Conservation (phyloP, 495 filamentous ascomycete species). For the Filosporella fistucella region DNA sequence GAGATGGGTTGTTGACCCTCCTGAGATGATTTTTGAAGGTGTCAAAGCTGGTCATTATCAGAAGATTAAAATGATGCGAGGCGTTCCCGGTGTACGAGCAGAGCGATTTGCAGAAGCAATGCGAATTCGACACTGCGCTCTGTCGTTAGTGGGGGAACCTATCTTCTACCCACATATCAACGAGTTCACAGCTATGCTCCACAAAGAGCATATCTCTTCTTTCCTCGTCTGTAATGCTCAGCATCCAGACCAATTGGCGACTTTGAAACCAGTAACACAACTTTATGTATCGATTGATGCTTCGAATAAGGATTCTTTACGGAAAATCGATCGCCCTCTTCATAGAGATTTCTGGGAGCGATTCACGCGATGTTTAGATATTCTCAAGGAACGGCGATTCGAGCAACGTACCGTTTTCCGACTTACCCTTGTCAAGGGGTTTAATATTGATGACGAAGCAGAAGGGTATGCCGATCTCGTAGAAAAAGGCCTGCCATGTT, state of each 20-base stretch:
- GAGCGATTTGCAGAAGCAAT: conserved; percentile 92
- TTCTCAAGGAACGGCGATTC: conserved; percentile 75
- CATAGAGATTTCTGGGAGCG: conserved; percentile 98
- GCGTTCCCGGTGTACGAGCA: conserved; percentile 85
- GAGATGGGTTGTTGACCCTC: conserved; percentile 92
- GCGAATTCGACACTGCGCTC: conserved; percentile 86
- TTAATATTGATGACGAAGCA: conserved; percentile 92
- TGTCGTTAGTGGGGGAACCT: conserved; percentile 88
- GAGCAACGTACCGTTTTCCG: conserved; percentile 91
- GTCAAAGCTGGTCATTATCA: conserved; percentile 89
- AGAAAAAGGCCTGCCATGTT: conserved; percentile 76
- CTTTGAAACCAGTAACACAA: conserved; percentile 80
- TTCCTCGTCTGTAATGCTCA: conserved; percentile 99
- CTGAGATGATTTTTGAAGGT: conserved; percentile 81
- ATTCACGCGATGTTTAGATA: conserved; percentile 85
- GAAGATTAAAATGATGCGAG: conserved; percentile 96
- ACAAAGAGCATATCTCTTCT: conserved; percentile 80
- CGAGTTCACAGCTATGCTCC: conserved; percentile 75
- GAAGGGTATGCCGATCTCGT: conserved; percentile 88
- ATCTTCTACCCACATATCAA: conserved; percentile 99
- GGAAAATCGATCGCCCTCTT: conserved; percentile 83
- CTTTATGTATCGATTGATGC: conserved; percentile 96
- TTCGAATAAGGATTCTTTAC: conserved; percentile 80
- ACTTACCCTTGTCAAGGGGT: conserved; percentile 90
- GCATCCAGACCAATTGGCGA: conserved; percentile 84